Conservation (phyloP, 2,329 filamentous ascomycete species). For the Amesomyces nigricolor region DNA sequence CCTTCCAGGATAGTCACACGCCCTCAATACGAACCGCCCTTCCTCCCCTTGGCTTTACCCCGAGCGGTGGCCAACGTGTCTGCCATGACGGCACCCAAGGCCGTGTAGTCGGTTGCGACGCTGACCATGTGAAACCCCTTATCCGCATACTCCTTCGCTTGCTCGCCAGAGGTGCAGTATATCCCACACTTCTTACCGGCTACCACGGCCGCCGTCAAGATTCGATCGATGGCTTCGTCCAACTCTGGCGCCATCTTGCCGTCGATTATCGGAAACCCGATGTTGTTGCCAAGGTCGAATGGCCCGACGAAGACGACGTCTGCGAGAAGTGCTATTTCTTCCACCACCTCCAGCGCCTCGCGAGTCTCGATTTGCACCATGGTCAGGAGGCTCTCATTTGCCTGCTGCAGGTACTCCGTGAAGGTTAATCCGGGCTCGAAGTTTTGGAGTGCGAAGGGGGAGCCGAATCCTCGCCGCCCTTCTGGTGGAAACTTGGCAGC, state of each 20-base stretch:
- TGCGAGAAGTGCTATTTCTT: slow-evolving; percentile 58
- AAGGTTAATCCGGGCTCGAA: slow-evolving; percentile 44
- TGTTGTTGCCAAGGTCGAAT: slow-evolving; percentile 61
- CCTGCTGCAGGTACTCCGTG: slow-evolving; percentile 51
- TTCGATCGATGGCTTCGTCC: slow-evolving; percentile 51
- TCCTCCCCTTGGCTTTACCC: slow-evolving; percentile 35
- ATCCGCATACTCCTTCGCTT: slow-evolving; percentile 49
- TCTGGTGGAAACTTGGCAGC: slow-evolving; percentile 52
- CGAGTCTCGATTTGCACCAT: slow-evolving; percentile 65
- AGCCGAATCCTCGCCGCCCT: slow-evolving; percentile 51
- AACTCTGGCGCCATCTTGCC: slow-evolving; percentile 55
- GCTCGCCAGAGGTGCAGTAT: slow-evolving; percentile 51
- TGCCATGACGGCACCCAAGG: slow-evolving; percentile 42
- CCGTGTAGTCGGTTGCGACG: slow-evolving; percentile 51
- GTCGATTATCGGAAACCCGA: slow-evolving; percentile 56
- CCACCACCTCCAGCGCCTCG: slow-evolving; percentile 55
- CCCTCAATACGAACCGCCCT: slow-evolving; percentile 39
- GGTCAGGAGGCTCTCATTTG: slow-evolving; percentile 53
- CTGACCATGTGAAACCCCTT: slow-evolving; percentile 59
- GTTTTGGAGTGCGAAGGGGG: slow-evolving; percentile 48
- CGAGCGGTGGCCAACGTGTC: slow-evolving; percentile 44
- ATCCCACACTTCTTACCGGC: slow-evolving; percentile 63
- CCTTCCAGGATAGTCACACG: background rate
- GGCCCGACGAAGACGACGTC: slow-evolving; percentile 62
- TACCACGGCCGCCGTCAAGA: slow-evolving; percentile 51